Base-by-base conservation (phyloP, 2,329 filamentous ascomycete species). In the Diaporthe nobilis region DNA sequence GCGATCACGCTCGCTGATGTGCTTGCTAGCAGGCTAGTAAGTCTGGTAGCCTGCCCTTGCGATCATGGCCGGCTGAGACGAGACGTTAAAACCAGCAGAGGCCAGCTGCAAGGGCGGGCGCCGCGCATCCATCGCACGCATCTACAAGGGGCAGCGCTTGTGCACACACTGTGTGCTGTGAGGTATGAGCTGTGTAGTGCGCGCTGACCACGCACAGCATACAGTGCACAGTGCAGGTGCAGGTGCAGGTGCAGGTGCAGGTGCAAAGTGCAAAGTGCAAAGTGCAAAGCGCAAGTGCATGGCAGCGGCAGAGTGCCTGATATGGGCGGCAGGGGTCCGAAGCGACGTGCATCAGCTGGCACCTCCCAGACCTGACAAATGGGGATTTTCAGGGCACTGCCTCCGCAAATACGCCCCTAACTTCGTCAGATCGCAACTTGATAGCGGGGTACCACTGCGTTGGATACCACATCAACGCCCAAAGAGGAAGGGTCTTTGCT, bases 391-490 rank as follows among this genome's bases (percentile, higher is more conserved):
- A 73, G 39, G 71, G 71, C 71, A 65, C 47, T 63, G 71, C 71
- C 71, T 73, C 71, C 71, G 60, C 58, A 65, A 55, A 73, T 67
- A 65, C 58, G 12, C 55, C 60, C 51, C 70, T 67, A 73, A 65
- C 58, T 47, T 51, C 61, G 58, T 70, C 61, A 60, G 74, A 76
- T 73, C 61, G 74, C 60, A 65, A 61, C 61, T 71, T 44, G 65
- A 75, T 70, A 77, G 75, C 75, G 75, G 75, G 75, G 75, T 75
- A 65, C 55, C 25, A 73, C 60, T 49, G 55, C 73, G 65, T 58
- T 75, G 75, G 73, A 76, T 76, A 61, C 72, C 44, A 76, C 72
- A 47, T 61, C 31, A 39, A 15, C 70, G 37, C 58, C 71, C 58
- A 73, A 63, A 73, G 49, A 17, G 49, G 71, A 63, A 53, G 47